These are phyloP conservation scores for Scheffersomyces ergatensis DNA, from an alignment of 805 yeast species.

Conservation along the genomic window DNA sequence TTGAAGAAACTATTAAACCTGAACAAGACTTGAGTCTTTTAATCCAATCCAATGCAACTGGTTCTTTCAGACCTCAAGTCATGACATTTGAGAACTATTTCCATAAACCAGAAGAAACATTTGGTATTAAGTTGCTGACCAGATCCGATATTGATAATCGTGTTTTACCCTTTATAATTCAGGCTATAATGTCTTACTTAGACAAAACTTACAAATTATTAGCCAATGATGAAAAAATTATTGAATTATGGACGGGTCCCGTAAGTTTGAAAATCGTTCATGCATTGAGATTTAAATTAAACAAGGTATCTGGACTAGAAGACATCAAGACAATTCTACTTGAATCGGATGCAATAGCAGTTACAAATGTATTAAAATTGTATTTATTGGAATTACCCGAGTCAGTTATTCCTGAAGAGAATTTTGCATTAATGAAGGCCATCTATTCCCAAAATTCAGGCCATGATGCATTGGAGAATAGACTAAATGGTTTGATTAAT, in stretches of 20 bases:
- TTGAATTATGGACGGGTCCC: conserved; percentile 65
- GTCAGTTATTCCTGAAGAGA: conserved; percentile 62
- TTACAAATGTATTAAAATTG: conserved; percentile 68
- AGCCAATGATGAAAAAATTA: conserved; percentile 64
- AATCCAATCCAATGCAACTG: conserved; percentile 68
- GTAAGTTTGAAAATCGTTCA: conserved; percentile 63
- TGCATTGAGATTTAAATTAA: conserved; percentile 54
- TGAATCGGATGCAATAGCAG: conserved; percentile 50
- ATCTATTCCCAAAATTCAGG: conserved; percentile 49
- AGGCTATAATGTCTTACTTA: conserved; percentile 61
- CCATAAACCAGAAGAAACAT: conserved; percentile 64
- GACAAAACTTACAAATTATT: conserved; percentile 71
- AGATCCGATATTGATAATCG: conserved; percentile 70
- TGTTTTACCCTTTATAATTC: conserved; percentile 67
- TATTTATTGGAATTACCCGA: conserved; percentile 80
- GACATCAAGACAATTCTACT: conserved; percentile 32
- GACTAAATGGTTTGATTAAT: conserved; percentile 64
- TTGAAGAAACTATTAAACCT: conserved; percentile 73
- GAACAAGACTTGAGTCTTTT: conserved; percentile 62
- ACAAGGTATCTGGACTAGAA: conserved; percentile 27
- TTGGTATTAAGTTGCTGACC: conserved; percentile 75
- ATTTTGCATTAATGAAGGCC: conserved; percentile 66
- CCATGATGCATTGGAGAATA: conserved; percentile 34
- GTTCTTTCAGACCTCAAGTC: conserved; percentile 71
- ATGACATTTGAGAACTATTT: conserved; percentile 78